phyloP scores from a whole-genome alignment of 257 asterid genomes.

The Nicotiana benthamiana region DNA sequence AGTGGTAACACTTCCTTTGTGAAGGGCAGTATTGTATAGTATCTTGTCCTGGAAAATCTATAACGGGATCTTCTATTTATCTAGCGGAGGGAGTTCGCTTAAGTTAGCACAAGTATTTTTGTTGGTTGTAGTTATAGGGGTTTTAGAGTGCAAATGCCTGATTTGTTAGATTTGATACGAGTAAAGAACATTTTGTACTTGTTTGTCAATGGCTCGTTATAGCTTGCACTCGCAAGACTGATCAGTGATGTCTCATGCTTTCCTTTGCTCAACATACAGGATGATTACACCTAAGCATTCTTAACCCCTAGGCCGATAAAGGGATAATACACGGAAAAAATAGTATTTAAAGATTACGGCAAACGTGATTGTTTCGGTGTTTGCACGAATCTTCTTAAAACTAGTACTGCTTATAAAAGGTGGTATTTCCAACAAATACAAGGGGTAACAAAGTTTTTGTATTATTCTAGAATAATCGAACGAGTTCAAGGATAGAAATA shows the following conservation, averaged over 20 bases:
- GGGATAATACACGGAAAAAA: too few relatives aligned
- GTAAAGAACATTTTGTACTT: background rate
- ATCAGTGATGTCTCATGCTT: background rate
- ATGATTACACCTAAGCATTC: background rate
- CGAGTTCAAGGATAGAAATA: too few relatives aligned
- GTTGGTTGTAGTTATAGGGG: background rate
- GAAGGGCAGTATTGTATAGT: slow-evolving; percentile 8
- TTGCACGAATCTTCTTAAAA: too few relatives aligned
- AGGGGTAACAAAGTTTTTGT: too few relatives aligned
- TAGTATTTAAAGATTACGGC: too few relatives aligned
- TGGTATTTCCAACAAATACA: too few relatives aligned
- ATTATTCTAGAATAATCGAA: too few relatives aligned
- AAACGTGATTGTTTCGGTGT: too few relatives aligned
- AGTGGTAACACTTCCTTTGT: slow-evolving; percentile 9
- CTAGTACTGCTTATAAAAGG: too few relatives aligned
- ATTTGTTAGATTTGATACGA: background rate
- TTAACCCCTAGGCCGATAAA: too few relatives aligned
- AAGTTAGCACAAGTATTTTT: background rate
- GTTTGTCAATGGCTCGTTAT: background rate
- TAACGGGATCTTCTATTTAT: background rate
- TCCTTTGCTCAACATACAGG: background rate
- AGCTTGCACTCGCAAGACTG: background rate
- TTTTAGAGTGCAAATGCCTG: background rate
- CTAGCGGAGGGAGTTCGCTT: background rate
- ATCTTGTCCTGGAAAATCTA: background rate